Evolutionary conservation across 345 rosid species (phyloP), one percentile per base, ranked within the genome.

Genomic region (Gossypium mustelinum): DNA sequence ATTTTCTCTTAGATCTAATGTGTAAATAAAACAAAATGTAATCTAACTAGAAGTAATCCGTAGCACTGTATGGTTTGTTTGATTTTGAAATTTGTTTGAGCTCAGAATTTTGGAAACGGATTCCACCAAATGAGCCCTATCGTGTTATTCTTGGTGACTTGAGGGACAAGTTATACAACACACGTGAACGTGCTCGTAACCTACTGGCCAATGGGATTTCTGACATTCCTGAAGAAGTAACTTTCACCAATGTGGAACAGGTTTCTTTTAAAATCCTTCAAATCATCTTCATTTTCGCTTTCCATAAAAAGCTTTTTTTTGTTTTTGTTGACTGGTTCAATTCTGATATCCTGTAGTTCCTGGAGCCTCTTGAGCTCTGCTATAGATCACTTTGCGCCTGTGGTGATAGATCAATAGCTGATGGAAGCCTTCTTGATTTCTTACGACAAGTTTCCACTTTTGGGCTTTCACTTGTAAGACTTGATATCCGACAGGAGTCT

Each of bases 321-420:
- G 7, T 62, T 44, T 11, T 11, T 63, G 60, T 51, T 52, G 2
- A 64, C 68, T 65, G 60, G 16, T 43, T 81, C 24, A 24, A 47
- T 76, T 73, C 18, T 66, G 67, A 72, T 25, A 70, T 12, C 7
- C 59, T 76, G 72, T 66, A 90, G 99, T 88, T 95, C 74, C 75
- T 95, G 90, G 97, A 90, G 87, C 99, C 99, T 67, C 97, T 95
- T 79, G 99, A 93, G 76, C 99, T 95, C 73, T 91, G 97, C 70
- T 93, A 93, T 82, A 80, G 91, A 77, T 95, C 99, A 1, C 94
- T 93, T 14, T 90, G 97, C 34, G 82, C 85, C 34, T 87, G 91
- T 54, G 97, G 98, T 58, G 99, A 95, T 84, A 87, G 87, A 58
- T 79, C 97, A 73, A 91, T 95, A 64, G 99, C 99, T 41, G 99